Conservation (phyloP, 2,329 filamentous ascomycete species). For the Botrytis medusae region DNA sequence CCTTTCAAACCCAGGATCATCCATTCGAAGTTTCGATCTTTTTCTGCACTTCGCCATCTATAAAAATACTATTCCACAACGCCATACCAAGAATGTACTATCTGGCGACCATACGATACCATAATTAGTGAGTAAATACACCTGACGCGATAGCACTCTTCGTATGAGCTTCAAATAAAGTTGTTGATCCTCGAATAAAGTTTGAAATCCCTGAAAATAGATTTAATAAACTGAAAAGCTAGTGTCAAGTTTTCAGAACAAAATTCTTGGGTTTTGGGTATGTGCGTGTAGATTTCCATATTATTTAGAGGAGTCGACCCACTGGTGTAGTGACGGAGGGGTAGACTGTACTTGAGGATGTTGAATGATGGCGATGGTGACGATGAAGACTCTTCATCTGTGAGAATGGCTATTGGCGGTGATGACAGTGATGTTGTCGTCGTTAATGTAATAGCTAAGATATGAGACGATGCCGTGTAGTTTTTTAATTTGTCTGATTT, state of each 20-base stretch:
- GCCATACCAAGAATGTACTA: neutral
- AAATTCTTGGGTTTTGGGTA: neutral
- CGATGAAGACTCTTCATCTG: neutral
- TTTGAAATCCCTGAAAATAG: neutral
- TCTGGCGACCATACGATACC: neutral
- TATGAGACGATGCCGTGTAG: neutral
- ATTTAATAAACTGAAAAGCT: neutral
- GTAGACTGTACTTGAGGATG: neutral
- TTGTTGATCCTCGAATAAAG: conserved; percentile 8
- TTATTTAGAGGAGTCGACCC: neutral
- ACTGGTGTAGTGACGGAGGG: neutral
- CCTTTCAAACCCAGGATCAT: neutral
- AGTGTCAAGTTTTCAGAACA: neutral
- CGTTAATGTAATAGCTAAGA: neutral
- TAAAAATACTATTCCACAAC: neutral
- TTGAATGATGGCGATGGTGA: neutral
- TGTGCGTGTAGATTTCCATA: neutral
- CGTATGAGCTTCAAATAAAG: neutral
- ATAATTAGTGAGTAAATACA: neutral
- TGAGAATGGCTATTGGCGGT: neutral
- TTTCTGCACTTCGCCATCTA: neutral
- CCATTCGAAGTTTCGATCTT: neutral
- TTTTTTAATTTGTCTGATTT: too few species aligned
- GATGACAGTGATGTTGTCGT: too few species aligned
- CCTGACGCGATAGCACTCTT: neutral